Evolutionary conservation across 805 yeast genomes (phyloP), one percentile per base, ranked within the genome.

Genomic region (Hanseniaspora nectarophila): DNA sequence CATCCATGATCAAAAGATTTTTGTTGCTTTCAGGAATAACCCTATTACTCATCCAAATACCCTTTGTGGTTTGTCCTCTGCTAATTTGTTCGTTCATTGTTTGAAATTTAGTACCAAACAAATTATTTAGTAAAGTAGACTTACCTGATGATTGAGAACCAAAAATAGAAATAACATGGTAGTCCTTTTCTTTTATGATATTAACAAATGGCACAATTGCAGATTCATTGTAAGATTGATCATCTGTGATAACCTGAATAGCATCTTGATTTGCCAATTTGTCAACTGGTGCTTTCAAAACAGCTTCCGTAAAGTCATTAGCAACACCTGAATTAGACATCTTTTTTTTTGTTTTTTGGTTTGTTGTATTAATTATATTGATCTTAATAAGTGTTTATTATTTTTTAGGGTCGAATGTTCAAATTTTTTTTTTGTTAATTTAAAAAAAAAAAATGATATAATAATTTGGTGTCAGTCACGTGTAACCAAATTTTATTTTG

Each of bases 111-210:
- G 97, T 92, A 56, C 83, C 83, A 69, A 92, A 92, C 54, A 92
- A 68, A 42, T 79, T 77, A 68, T 92, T 92, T 60, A 92, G 73
- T 54, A 92, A 73, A 0, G 98, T 92, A 1, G 96, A 87, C 67
- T 92, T 92, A 51, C 98, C 98, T 4, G 97, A 88, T 3, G 95
- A 83, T 64, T 92, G 98, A 0, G 96, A 87, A 5, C 98, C 98
- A 71, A 92, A 92, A 35, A 92, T 98, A 0, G 97, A 82, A 3
- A 92, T 85, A 18, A 92, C 80, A 65, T 92, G 95, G 69, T 90
- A 89, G 59, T 82, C 53, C 28, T 68, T 90, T 89, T 49, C 20
- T 2, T 49, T 49, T 7, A 49, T 32, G 18, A 32, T 49, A 5
- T 35, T 32, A 26, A 49, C 38, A 42, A 49, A 49, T 2, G 40